Evolutionary conservation across 1,139 yeast species (phyloP), one percentile per base, ranked within the genome.

Genomic region (Diutina mesorugosa): DNA sequence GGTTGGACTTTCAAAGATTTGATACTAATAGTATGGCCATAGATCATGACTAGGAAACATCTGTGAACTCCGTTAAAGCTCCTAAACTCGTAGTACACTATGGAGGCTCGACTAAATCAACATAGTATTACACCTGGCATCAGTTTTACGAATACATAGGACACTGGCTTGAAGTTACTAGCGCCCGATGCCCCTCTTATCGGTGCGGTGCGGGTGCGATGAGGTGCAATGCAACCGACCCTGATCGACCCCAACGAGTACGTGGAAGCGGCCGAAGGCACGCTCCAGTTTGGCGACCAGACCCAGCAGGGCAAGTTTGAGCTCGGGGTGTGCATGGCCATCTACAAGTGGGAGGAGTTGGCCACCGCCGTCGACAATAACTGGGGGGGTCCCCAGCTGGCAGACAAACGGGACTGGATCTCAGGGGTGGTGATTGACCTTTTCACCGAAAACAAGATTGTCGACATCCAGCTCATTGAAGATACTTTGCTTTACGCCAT

Each of bases 301-400:
- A 81, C 78, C 62, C 86, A 83, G 61, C 95, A 87, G 69, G 90
- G 87, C 29, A 83, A 87, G 62, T 90, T 93, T 65, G 98, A 91
- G 69, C 78, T 93, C n/a, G 98, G 97, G 9, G 93, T 89, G 1
- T 86, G 97, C 55, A 87, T 91, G 95, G 85, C 88, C 47, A 71
- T 93, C 16, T 82, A 90, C 69, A 79, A 80, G 60, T 93, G 99
- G 99, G 95, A 90, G 60, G 93, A 88, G 53, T 75, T 93, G 58
- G 78, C 81, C 56, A 85, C 89, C 0, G 99, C 99, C 0, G 99
- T 95, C n/a, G 95, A 83, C n/a, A 89, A 88, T 67, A 76, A 78
- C 47, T 93, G 99, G 99, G 99, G 99, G 59, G 99, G 99, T 1
- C 83, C 96, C 16, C 88, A 88, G 54, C 86, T 96, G 12, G 81